Base-by-base conservation (phyloP, 192 early-diverging fungal genomes). In the Geranomyces variabilis region DNA sequence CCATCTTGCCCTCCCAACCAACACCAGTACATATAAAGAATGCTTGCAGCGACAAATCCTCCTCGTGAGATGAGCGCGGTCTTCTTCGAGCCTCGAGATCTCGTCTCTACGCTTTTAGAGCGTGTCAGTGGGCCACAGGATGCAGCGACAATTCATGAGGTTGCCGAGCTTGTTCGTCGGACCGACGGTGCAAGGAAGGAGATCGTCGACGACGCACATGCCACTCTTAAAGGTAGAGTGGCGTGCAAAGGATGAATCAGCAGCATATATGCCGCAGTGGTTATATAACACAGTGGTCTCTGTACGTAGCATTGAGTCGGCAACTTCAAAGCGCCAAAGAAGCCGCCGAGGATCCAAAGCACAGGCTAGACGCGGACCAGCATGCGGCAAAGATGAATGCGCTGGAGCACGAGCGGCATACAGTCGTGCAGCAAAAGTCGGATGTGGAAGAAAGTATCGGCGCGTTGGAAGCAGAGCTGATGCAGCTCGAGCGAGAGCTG, bases 381-480 rank as follows among this genome's bases (percentile, higher is more conserved):
- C 58, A 61, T 43, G 36, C 57, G 12, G 69, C 22, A 21, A 31
- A 58, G n/a, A 70, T 70, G 69, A 62, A 44, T 12, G 45, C 31
- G 17, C 41, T 70, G 34, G 69, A 70, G 6, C 47, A 58, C 14
- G 69, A 60, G 13, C 63, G 44, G 33, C 61, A 62, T 26, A 70
- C 57, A 21, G 43, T 70, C 5, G 36, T 58, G 7, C 21, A 43
- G 49, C 19, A 70, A 22, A 62, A 43, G 22, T 1, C 31, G 13
- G 69, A 70, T 19, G 28, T 62, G n/a, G 69, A 70, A 10, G 41
- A 58, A n/a, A 45, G 57, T 8, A 61, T 70, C 0, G 69, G 61
- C 31, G 17, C 24, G 26, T 43, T 70, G 10, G 57, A 70, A 29
- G 31, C 34, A 12, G 57, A 70, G 45, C 44, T 70, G 59, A 26